Evolutionary conservation across 768 basidiomycete genomes (phyloP).

Genomic region (Leccinum longicurvipes): DNA sequence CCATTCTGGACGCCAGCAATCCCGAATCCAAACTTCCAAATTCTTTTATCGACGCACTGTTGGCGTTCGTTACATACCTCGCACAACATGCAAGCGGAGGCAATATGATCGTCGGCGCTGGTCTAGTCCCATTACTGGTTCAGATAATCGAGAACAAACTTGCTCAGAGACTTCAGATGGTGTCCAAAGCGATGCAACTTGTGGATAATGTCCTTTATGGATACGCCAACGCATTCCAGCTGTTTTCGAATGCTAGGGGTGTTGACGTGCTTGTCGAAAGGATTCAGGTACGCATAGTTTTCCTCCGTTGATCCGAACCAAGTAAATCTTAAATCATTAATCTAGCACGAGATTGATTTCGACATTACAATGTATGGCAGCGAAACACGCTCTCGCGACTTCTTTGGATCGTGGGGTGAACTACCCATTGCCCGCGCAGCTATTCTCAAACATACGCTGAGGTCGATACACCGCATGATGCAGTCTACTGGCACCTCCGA

Average conservation of each 20-base stretch:
- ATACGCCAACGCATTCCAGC: constrained; percentile 79
- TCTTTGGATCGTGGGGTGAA: constrained; percentile 52
- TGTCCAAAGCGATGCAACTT: constrained; percentile 89
- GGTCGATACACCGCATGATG: constrained; percentile 97
- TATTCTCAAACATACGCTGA: constrained; percentile 85
- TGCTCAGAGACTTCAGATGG: constrained; percentile 63
- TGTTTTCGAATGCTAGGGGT: constrained; percentile 83
- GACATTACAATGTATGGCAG: constrained; percentile 57
- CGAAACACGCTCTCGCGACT: constrained; percentile 41
- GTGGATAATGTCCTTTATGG: constrained; percentile 92
- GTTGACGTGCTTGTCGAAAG: constrained; percentile 82
- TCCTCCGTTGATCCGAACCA: background rate
- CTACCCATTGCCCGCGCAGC: constrained; percentile 72
- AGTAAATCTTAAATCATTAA: constrained; percentile 7
- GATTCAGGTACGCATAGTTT: constrained; percentile 63
- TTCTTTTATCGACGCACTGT: constrained; percentile 76
- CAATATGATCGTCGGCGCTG: constrained; percentile 93
- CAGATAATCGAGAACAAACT: constrained; percentile 82
- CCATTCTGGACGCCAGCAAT: constrained; percentile 67
- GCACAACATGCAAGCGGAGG: constrained; percentile 82
- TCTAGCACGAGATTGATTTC: constrained; percentile 63
- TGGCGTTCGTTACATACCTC: constrained; percentile 85
- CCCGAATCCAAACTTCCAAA: constrained; percentile 65
- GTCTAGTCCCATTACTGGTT: constrained; percentile 83
- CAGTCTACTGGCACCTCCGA: constrained; percentile 92